Conservation (phyloP, 805 yeast genomes). For the Sugiyamaella floridensis region DNA sequence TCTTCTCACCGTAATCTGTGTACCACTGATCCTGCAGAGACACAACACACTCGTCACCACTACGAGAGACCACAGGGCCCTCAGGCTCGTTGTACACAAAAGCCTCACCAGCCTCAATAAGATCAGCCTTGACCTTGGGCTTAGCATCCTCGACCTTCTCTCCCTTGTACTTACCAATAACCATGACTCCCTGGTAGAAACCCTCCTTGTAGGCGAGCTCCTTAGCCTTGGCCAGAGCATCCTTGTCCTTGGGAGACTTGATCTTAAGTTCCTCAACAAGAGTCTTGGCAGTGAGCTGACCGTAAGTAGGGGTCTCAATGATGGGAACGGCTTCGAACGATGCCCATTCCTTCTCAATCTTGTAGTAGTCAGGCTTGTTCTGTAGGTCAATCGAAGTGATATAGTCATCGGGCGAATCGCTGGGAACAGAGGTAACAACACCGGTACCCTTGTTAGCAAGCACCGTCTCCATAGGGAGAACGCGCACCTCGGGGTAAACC, state of each 20-base stretch:
- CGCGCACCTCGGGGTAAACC: constrained; percentile 58
- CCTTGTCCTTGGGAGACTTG: constrained; percentile 87
- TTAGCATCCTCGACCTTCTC: constrained; percentile 88
- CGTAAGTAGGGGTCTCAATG: constrained; percentile 76
- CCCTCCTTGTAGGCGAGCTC: constrained; percentile 96
- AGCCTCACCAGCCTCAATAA: constrained; percentile 70
- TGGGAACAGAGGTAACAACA: constrained; percentile 97
- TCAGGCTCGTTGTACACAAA: constrained; percentile 95
- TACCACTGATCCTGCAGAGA: constrained; percentile 98
- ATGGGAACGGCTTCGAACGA: constrained; percentile 63
- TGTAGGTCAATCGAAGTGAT: constrained; percentile 77
- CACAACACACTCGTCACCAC: constrained; percentile 95
- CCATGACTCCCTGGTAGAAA: constrained; percentile 80
- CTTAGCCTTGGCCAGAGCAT: constrained; percentile 83
- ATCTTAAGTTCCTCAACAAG: constrained; percentile 83
- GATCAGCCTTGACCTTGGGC: constrained; percentile 73
- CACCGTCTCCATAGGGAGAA: constrained; percentile 96
- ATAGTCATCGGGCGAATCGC: constrained; percentile 97
- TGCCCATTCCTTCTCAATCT: constrained; percentile 83
- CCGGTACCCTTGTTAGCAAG: constrained; percentile 96
- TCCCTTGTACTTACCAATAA: constrained; percentile 76
- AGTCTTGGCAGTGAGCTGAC: constrained; percentile 78
- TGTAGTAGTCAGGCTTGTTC: constrained; percentile 86
- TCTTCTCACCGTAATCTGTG: constrained; percentile 91
- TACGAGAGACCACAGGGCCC: constrained; percentile 79